phyloP scores from a whole-genome alignment of 2,329 filamentous ascomycete genomes.

The Chaetomium strumarium region DNA sequence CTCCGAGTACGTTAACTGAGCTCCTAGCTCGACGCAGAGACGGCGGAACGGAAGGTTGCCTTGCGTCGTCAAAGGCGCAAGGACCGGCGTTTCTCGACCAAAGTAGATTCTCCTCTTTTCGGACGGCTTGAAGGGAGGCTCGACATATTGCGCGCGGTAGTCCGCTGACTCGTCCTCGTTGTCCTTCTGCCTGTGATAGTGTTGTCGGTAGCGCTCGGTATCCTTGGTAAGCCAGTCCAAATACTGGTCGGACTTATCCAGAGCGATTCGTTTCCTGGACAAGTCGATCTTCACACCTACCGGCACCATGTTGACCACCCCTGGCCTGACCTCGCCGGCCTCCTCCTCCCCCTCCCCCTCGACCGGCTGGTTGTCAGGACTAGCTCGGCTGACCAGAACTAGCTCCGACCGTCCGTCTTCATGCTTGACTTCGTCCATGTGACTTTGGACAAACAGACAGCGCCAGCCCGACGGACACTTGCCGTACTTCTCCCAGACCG shows the following conservation, averaged over 20 bases:
- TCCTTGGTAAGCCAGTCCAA: constrained; percentile 71
- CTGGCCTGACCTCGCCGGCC: constrained; percentile 51
- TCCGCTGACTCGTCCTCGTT: constrained; percentile 49
- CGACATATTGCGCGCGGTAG: constrained; percentile 72
- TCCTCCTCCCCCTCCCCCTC: constrained; percentile 31
- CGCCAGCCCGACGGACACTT: constrained; percentile 85
- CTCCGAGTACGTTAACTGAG: constrained; percentile 92
- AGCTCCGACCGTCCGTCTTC: constrained; percentile 81
- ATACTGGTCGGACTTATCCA: constrained; percentile 70
- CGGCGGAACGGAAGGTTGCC: constrained; percentile 93
- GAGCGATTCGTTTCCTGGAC: constrained; percentile 63
- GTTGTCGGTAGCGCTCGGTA: constrained; percentile 40
- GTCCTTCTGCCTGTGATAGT: constrained; percentile 29
- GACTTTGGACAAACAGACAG: constrained; percentile 82
- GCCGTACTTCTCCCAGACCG: constrained; percentile 70
- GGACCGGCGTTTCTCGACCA: constrained; percentile 81
- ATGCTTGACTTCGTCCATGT: constrained; percentile 72
- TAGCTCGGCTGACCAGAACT: constrained; percentile 50
- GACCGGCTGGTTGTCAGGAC: constrained; percentile 32
- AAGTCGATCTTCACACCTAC: constrained; percentile 67
- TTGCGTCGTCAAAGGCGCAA: constrained; percentile 95
- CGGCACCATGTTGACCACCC: constrained; percentile 69
- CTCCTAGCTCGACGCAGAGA: constrained; percentile 81
- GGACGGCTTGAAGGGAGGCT: constrained; percentile 81
- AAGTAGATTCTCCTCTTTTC: constrained; percentile 95